Percentiles rank a stretch among this genome's conserved stretches.
These are phyloP conservation scores for Penicillium cataractarum DNA, from an alignment of 495 filamentous ascomycete genomes.

Conservation along the genomic window DNA sequence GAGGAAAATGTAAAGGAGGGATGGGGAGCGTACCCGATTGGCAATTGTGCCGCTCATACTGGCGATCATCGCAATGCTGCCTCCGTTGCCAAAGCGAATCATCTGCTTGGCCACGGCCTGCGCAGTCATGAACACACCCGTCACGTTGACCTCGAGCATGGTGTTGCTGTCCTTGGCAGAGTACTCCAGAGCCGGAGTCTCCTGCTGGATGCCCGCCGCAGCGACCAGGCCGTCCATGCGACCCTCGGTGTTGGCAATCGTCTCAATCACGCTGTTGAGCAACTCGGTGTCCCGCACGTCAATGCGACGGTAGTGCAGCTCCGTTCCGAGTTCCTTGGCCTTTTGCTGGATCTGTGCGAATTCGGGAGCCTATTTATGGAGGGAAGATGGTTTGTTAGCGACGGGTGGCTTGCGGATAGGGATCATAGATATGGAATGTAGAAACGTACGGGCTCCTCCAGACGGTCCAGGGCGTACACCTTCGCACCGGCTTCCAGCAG, in stretches of 20 bases:
- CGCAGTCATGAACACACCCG: conserved; percentile 75
- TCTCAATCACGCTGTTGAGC: conserved; percentile 67
- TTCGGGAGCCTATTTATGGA: conserved; percentile 57
- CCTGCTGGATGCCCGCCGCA: conserved; percentile 74
- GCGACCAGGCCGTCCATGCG: conserved; percentile 78
- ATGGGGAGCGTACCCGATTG: conserved; percentile 55
- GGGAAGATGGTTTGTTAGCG: conserved; percentile 21
- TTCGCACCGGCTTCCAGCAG: conserved; percentile 80
- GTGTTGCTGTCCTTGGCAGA: conserved; percentile 64
- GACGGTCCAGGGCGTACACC: conserved; percentile 53
- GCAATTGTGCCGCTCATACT: conserved; percentile 75
- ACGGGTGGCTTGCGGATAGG: not conserved
- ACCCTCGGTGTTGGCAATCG: conserved; percentile 71
- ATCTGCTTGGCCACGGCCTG: conserved; percentile 74
- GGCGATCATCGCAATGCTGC: conserved; percentile 74
- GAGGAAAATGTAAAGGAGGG: conserved; percentile 4
- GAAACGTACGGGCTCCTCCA: conserved; percentile 48
- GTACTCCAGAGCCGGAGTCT: conserved; percentile 71
- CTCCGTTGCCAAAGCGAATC: conserved; percentile 70
- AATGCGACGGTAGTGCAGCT: conserved; percentile 76
- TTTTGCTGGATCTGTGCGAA: conserved; percentile 67
- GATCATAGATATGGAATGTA: not conserved
- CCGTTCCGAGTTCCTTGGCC: conserved; percentile 69
- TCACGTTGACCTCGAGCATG: conserved; percentile 78
- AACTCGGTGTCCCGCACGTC: conserved; percentile 78